phyloP scores from a whole-genome alignment of 2,329 filamentous ascomycete genomes.

The Fusarium bactridioides region DNA sequence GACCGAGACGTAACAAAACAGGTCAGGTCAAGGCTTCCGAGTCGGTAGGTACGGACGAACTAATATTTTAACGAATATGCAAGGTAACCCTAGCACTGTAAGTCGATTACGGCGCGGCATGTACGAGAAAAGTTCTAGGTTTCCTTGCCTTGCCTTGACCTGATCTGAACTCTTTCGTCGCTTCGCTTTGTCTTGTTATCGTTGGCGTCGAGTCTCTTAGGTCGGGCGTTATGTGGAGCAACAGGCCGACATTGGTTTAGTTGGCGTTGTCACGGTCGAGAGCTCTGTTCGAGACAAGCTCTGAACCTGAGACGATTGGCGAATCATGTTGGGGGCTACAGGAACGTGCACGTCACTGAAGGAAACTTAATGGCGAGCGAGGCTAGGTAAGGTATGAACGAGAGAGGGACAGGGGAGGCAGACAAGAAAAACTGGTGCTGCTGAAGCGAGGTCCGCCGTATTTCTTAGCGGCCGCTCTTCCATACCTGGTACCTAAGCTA shows the following conservation, averaged over 20 bases:
- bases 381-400: not conserved
- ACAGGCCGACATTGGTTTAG: slow-evolving; percentile 9
- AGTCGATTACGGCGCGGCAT: not conserved
- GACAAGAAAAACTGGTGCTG: slow-evolving; percentile 1
- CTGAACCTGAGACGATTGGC: slow-evolving; percentile 20
- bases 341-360: slow-evolving; percentile 34
- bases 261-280: slow-evolving; percentile 2
- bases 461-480: slow-evolving; percentile 25
- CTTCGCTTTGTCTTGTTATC: slow-evolving; percentile 10
- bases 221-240: slow-evolving; percentile 22
- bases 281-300: slow-evolving; percentile 31
- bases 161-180: slow-evolving; percentile 18
- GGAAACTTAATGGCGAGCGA: slow-evolving; percentile 12
- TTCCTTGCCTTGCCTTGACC: slow-evolving; percentile 11
- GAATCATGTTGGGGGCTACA: slow-evolving; percentile 12
- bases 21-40: slow-evolving; percentile 2
- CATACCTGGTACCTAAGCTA: not conserved
- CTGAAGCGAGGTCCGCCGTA: slow-evolving; percentile 2
- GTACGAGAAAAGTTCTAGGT: slow-evolving; percentile 7
- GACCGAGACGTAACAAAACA: slow-evolving; percentile 15
- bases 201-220: slow-evolving; percentile 13
- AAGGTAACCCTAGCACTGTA: not conserved
- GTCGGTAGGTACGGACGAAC: slow-evolving; percentile 9
- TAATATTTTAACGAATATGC: not conserved
- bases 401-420: not conserved